A percentile compares a stretch with the other conserved stretches of the same genome.
Evolutionary conservation across 805 yeast species (phyloP).

Genomic region (Pichia nakasei): DNA sequence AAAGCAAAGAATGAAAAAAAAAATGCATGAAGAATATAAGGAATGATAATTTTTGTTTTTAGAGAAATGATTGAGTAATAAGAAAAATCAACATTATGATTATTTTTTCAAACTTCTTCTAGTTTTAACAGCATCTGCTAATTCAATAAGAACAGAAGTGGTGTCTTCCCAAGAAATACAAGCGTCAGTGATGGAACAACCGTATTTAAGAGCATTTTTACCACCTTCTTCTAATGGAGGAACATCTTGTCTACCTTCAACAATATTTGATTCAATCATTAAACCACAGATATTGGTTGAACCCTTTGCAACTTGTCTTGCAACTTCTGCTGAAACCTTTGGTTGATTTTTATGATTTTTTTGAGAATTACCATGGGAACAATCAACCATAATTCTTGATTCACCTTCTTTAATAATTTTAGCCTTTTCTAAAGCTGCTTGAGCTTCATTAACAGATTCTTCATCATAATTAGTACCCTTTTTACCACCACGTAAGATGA

Average conservation of each 20-base stretch:
- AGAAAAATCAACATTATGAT: neutral
- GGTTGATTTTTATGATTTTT: conserved; percentile 93
- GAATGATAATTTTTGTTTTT: too few relatives aligned
- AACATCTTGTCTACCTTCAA: conserved; percentile 89
- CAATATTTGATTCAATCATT: conserved; percentile 91
- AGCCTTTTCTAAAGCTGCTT: conserved; percentile 46
- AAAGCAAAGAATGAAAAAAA: too few relatives aligned
- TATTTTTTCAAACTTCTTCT: conserved; percentile 43
- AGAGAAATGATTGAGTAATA: neutral
- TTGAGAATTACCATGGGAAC: conserved; percentile 93
- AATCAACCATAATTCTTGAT: conserved; percentile 87
- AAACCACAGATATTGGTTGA: conserved; percentile 76
- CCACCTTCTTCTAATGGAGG: conserved; percentile 59
- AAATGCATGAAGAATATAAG: too few relatives aligned
- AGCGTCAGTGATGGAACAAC: conserved; percentile 95
- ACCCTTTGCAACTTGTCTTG: conserved; percentile 73
- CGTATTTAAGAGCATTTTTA: conserved; percentile 69
- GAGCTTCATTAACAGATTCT: conserved; percentile 58
- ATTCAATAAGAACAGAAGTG: conserved; percentile 53
- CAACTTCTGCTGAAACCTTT: conserved; percentile 66
- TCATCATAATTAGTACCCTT: conserved; percentile 85
- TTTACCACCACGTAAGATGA: conserved; percentile 94
- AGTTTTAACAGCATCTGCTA: conserved; percentile 71
- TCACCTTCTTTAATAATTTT: conserved; percentile 28
- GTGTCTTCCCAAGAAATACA: conserved; percentile 91